Evolutionary conservation across 2,329 filamentous ascomycete species (phyloP).

Genomic region (Fusarium sp.): DNA sequence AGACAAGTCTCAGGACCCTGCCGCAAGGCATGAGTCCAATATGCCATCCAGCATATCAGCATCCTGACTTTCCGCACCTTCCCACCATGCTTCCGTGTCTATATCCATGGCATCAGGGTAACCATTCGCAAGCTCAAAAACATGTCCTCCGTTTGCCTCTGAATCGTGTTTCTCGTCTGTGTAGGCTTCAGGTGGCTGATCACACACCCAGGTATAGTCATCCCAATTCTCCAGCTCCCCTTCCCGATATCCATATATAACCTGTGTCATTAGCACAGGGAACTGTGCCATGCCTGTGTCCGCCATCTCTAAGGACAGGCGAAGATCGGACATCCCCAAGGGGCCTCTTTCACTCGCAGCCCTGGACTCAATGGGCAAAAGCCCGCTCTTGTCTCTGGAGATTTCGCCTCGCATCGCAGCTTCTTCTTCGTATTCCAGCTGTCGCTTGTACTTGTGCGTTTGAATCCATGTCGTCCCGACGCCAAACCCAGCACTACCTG

Average conservation of each 20-base stretch:
- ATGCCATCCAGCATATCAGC: conserved; percentile 64
- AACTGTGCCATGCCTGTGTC: conserved; percentile 82
- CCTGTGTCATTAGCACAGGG: conserved; percentile 76
- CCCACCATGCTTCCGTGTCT: conserved; percentile 70
- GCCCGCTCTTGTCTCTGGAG: conserved; percentile 76
- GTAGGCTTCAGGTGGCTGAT: conserved; percentile 42
- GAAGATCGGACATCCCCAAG: conserved; percentile 80
- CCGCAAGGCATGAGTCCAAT: conserved; percentile 66
- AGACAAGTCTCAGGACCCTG: conserved; percentile 48
- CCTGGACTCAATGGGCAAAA: conserved; percentile 84
- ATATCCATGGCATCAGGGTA: conserved; percentile 68
- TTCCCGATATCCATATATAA: conserved; percentile 78
- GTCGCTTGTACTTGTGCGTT: conserved; percentile 80
- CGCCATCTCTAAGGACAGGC: conserved; percentile 78
- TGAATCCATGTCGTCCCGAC: conserved; percentile 77
- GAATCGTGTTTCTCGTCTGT: conserved; percentile 46
- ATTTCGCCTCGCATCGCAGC: conserved; percentile 78
- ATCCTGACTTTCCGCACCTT: conserved; percentile 65
- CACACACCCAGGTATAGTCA: conserved; percentile 66
- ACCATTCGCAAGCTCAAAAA: conserved; percentile 58
- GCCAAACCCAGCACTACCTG: conserved; percentile 70
- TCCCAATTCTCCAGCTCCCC: conserved; percentile 77
- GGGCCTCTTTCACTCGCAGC: conserved; percentile 77
- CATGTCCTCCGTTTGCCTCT: conserved; percentile 50
- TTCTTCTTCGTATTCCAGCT: conserved; percentile 80